Percentiles rank a stretch among this genome's conserved stretches.
phyloP scores from a whole-genome alignment of 148 eudicot species.

The Fallopia convolvulus region DNA sequence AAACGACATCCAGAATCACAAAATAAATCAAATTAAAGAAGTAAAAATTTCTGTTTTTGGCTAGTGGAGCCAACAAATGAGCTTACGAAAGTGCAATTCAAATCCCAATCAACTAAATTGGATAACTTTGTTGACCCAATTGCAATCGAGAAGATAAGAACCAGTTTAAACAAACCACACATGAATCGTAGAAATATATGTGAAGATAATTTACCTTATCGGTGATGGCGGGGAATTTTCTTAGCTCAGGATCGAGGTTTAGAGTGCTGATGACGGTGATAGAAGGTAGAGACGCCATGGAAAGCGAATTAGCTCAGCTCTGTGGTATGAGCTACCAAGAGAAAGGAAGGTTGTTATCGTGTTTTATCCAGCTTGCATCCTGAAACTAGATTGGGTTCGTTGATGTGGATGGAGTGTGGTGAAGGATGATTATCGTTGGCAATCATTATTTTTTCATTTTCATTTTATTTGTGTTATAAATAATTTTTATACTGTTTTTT shows the following conservation, averaged over 20 bases:
- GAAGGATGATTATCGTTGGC: neutral
- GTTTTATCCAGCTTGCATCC: neutral
- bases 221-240: slow-evolving; percentile 18
- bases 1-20: too few relatives aligned
- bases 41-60: too few relatives aligned
- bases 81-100: slow-evolving; percentile 3
- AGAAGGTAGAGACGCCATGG: slow-evolving; percentile 62
- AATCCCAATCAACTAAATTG: neutral
- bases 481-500: too few relatives aligned
- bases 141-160: neutral
- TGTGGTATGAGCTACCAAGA: neutral
- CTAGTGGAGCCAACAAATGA: neutral
- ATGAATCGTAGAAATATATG: neutral
- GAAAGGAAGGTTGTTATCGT: slow-evolving; percentile 8
- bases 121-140: neutral
- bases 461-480: neutral
- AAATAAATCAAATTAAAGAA: too few relatives aligned
- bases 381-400: neutral
- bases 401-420: slow-evolving; percentile 7
- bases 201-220: slow-evolving; percentile 36
- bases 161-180: neutral
- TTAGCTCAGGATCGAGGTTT: slow-evolving; percentile 50
- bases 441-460: neutral
- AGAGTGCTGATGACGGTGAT: slow-evolving; percentile 41
- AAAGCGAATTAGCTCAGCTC: neutral